phyloP scores from a whole-genome alignment of 352 stramenopile genomes.

The Plasmopara viticola region DNA sequence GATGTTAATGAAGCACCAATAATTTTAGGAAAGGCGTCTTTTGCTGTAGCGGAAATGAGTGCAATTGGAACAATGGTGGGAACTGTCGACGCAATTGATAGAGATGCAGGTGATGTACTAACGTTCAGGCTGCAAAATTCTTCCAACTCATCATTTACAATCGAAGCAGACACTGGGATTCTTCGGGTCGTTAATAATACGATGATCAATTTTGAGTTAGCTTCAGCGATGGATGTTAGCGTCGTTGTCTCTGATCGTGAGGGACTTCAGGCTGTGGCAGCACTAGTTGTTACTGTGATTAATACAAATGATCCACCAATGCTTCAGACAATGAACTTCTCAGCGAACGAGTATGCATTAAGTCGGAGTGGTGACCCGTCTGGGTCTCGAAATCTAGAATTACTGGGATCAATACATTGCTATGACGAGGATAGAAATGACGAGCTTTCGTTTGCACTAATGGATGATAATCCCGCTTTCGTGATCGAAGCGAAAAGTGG shows the following conservation, averaged over 20 bases:
- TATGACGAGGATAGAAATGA: constrained; percentile 40
- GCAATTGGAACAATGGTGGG: constrained; percentile 12
- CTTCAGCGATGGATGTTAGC: constrained; percentile 3
- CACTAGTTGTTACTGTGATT: constrained; percentile 10
- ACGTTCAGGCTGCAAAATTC: constrained; percentile 8
- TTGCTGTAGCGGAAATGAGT: constrained; percentile 30
- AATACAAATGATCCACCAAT: constrained; percentile 20
- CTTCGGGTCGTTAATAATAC: constrained; percentile 9
- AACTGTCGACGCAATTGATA: constrained; percentile 11
- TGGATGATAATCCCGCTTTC: constrained; percentile 18
- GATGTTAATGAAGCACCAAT: constrained; percentile 45
- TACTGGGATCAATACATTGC: constrained; percentile 36
- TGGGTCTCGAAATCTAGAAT: constrained; percentile 15
- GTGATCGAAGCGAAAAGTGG: constrained; percentile 37
- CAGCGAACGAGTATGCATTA: constrained; percentile 12
- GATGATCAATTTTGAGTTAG: constrained; percentile 18
- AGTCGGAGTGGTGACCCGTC: neutral
- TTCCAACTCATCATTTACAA: constrained; percentile 5
- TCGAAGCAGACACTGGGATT: constrained; percentile 9
- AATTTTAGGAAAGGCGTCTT: constrained; percentile 5
- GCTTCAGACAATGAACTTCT: constrained; percentile 17
- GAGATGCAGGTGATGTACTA: constrained; percentile 14
- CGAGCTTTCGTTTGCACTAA: constrained; percentile 28
- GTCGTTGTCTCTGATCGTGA: constrained; percentile 16
- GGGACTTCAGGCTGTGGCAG: constrained; percentile 9